These are phyloP conservation scores for Parascedosporium putredinis DNA, from an alignment of 2,329 filamentous ascomycete species.

Conservation along the genomic window DNA sequence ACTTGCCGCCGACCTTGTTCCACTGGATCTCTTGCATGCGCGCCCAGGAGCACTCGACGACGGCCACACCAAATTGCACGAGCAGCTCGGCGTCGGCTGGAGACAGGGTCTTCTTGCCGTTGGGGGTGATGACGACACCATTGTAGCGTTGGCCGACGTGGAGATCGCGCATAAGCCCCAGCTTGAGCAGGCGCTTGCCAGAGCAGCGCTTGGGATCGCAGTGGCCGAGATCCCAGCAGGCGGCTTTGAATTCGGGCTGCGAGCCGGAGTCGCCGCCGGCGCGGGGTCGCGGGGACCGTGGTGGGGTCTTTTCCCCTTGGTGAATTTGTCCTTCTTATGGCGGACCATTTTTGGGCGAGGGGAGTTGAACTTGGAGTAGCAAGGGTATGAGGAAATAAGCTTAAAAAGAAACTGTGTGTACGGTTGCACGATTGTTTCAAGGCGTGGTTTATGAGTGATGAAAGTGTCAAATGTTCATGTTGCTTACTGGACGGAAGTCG, in stretches of 20 bases:
- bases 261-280: slow-evolving; percentile 31
- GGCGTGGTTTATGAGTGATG: too few relatives aligned
- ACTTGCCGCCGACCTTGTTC: slow-evolving; percentile 83
- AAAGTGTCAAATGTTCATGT: too few relatives aligned
- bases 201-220: slow-evolving; percentile 96
- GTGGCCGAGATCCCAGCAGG: slow-evolving; percentile 95
- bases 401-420: too few relatives aligned
- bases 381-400: too few relatives aligned
- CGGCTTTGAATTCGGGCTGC: slow-evolving; percentile 66
- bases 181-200: slow-evolving; percentile 84
- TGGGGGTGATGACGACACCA: slow-evolving; percentile 89
- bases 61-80: slow-evolving; percentile 82
- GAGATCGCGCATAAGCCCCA: slow-evolving; percentile 88
- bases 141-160: slow-evolving; percentile 84
- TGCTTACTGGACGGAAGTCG: too few relatives aligned
- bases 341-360: slow-evolving; percentile 60
- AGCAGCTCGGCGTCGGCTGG: slow-evolving; percentile 73
- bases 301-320: slow-evolving; percentile 66
- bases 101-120: slow-evolving; percentile 76
- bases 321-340: slow-evolving; percentile 85
- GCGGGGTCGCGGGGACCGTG: slow-evolving; percentile 46
- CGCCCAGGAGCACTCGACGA: slow-evolving; percentile 97
- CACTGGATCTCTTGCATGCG: slow-evolving; percentile 86
- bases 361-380: slow-evolving; percentile 5
- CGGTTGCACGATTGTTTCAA: too few relatives aligned